A percentile compares a stretch with the other conserved stretches of the same genome.
Conservation (phyloP, 768 basidiomycete genomes). For the Leucocoprinus sp. region DNA sequence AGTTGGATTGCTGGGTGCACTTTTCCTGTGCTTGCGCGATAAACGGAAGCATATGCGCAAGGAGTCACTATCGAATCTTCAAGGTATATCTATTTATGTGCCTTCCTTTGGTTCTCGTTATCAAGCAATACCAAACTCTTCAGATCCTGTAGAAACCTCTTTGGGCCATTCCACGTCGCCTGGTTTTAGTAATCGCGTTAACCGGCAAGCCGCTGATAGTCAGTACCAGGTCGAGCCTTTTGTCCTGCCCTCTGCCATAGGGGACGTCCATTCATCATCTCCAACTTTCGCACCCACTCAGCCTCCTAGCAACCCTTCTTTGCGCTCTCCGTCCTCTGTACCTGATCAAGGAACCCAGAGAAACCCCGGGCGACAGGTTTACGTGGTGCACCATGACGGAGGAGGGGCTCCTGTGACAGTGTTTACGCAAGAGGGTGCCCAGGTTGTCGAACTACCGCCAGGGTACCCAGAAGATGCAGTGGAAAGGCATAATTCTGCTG, state of each 20-base stretch:
- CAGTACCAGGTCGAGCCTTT: conserved; percentile 39
- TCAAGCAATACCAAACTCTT: conserved; percentile 21
- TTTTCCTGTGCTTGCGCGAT: conserved; percentile 23
- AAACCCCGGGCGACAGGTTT: conserved; percentile 27
- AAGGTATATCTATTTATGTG: conserved; percentile 15
- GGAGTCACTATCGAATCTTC: conserved; percentile 16
- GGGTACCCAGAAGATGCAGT: conserved; percentile 28
- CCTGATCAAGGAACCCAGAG: conserved; percentile 9
- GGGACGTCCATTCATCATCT: conserved; percentile 21
- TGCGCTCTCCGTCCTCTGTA: conserved; percentile 3
- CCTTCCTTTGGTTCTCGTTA: conserved; percentile 17
- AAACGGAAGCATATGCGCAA: conserved; percentile 16
- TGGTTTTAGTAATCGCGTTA: not conserved
- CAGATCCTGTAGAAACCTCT: conserved; percentile 12
- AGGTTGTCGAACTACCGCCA: conserved; percentile 55
- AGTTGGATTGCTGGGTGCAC: conserved; percentile 24
- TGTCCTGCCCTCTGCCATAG: conserved; percentile 24
- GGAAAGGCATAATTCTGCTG: not conserved
- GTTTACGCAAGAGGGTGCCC: conserved; percentile 44
- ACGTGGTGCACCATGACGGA: conserved; percentile 57
- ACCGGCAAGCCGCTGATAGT: not conserved
- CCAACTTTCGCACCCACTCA: conserved; percentile 7
- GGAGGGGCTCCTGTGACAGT: conserved; percentile 50
- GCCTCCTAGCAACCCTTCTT: conserved; percentile 13
- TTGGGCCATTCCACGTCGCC: conserved; percentile 13